phyloP scores from a whole-genome alignment of 495 filamentous ascomycete species.

The Podospora tetraspora region DNA sequence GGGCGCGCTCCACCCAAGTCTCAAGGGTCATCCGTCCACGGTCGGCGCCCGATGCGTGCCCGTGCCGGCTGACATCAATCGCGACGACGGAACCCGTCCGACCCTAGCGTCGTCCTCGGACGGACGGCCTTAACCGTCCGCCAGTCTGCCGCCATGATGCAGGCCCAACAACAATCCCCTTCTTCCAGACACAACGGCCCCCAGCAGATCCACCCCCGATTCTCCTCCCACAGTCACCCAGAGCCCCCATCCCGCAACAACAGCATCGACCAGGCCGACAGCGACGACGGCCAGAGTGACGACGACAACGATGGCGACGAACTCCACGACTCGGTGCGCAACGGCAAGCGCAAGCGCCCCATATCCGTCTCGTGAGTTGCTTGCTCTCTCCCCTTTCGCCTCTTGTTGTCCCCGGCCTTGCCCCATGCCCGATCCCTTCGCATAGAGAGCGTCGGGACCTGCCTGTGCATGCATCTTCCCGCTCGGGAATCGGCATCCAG shows the following conservation, averaged over 20 bases:
- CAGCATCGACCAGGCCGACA: constrained; percentile 20
- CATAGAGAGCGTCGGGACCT: neutral
- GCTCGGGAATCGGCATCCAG: neutral
- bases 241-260: neutral
- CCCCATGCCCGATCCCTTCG: neutral
- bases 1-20: neutral
- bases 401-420: neutral
- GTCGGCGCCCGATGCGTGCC: neutral
- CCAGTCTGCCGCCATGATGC: constrained; percentile 21
- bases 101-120: neutral
- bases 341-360: constrained; percentile 51
- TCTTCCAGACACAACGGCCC: constrained; percentile 20
- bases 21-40: neutral
- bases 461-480: neutral
- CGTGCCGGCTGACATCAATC: neutral
- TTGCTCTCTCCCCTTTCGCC: neutral
- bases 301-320: constrained; percentile 39
- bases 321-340: constrained; percentile 35
- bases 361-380: constrained; percentile 51
- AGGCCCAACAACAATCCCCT: constrained; percentile 20
- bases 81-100: neutral
- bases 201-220: constrained; percentile 18
- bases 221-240: constrained; percentile 3
- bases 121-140: neutral
- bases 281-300: constrained; percentile 33